Evolutionary conservation across 495 filamentous ascomycete genomes (phyloP).

Genomic region (Darksidea phi): DNA sequence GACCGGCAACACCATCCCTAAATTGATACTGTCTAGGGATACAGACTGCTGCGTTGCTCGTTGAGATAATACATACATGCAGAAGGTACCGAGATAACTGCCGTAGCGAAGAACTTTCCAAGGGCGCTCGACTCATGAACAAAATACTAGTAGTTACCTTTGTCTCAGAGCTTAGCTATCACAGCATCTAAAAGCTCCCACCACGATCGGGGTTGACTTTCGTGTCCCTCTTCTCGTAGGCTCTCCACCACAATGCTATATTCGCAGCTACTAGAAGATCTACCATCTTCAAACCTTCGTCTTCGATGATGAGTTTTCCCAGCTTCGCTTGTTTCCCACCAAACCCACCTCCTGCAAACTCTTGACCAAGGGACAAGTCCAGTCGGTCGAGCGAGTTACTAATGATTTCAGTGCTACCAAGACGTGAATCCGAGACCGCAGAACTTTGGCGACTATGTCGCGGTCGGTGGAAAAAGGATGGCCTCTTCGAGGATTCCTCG

Average conservation of each 20-base stretch:
- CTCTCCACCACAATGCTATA: constrained; percentile 88
- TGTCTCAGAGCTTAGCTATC: no score
- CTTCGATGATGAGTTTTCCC: constrained; percentile 86
- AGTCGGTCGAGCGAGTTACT: constrained; percentile 47
- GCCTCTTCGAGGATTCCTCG: constrained; percentile 31
- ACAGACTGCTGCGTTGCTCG: no score
- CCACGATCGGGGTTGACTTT: not conserved
- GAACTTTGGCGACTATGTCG: constrained; percentile 24
- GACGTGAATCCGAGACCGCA: constrained; percentile 27
- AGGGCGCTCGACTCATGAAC: no score
- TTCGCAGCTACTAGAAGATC: constrained; percentile 90
- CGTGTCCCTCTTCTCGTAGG: constrained; percentile 62
- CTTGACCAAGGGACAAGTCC: constrained; percentile 72
- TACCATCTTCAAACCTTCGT: constrained; percentile 92
- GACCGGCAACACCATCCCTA: no score
- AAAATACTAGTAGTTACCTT: no score
- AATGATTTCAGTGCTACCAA: constrained; percentile 15
- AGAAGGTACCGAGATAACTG: no score
- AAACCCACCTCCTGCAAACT: constrained; percentile 77
- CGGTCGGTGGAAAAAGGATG: constrained; percentile 32
- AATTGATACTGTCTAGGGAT: no score
- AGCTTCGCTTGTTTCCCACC: constrained; percentile 84
- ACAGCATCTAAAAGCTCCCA: not conserved
- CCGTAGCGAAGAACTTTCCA: no score
- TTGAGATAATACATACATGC: no score